Percentiles rank a stretch among this genome's conserved stretches.
Conservation (phyloP, 164 flowering plant genomes). For the Berberis thunbergii region DNA sequence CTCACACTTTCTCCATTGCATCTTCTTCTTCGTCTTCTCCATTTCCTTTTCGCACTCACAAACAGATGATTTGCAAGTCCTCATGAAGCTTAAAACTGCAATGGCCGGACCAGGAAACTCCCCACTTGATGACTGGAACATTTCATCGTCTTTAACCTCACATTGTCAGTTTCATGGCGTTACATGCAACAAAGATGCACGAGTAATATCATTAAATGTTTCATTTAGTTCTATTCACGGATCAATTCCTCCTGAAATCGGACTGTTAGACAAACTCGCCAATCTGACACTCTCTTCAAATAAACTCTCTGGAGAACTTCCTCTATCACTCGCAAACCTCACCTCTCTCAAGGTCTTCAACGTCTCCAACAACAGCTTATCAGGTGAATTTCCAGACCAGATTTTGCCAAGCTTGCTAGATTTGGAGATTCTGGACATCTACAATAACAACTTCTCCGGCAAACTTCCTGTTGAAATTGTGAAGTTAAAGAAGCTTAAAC, state of each 20-base stretch:
- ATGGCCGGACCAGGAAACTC: conserved; percentile 25
- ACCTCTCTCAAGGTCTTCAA: conserved; percentile 44
- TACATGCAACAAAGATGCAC: conserved; percentile 36
- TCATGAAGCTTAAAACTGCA: conserved; percentile 48
- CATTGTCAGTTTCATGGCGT: conserved; percentile 79
- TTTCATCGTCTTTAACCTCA: conserved; percentile 16
- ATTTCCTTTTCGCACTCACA: conserved; percentile 8
- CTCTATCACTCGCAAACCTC: conserved; percentile 38
- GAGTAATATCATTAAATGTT: conserved; percentile 54
- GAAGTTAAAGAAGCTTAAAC: conserved; percentile 28
- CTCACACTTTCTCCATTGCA: conserved; percentile 2
- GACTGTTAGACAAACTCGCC: conserved; percentile 39
- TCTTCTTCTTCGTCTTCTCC: conserved; percentile 1
- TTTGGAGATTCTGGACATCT: conserved; percentile 54
- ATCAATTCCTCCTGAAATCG: conserved; percentile 53
- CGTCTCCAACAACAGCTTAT: conserved; percentile 53
- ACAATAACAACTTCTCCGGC: conserved; percentile 68
- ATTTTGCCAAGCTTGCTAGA: conserved; percentile 22
- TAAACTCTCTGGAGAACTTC: conserved; percentile 66
- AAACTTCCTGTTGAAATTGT: conserved; percentile 38
- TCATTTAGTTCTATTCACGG: conserved; percentile 44
- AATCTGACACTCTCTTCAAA: conserved; percentile 40
- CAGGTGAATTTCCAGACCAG: conserved; percentile 36
- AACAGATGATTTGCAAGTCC: conserved; percentile 28
- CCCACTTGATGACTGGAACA: conserved; percentile 47